Evolutionary conservation across 768 basidiomycete genomes (phyloP), one percentile per base, ranked within the genome.

Genomic region (Tremella yokohamensis): DNA sequence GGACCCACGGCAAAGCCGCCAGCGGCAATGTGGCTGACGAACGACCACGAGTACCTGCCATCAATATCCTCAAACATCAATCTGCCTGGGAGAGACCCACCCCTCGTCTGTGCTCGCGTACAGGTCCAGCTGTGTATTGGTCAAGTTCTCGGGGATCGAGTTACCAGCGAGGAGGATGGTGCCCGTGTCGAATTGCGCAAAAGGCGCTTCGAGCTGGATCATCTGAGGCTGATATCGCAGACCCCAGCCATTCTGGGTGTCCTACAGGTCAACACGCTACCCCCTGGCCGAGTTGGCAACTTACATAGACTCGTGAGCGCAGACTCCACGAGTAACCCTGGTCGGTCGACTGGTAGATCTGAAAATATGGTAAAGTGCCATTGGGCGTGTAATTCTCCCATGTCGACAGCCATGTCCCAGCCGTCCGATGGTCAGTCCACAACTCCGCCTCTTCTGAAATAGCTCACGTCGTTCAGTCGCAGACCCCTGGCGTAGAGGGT

Each of bases 311-410:
- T 22, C 47, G 13, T 13, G 60, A 58, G 40, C 52, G 38, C 19
- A 58, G 39, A 4, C 24, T 40, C 64, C 64, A 65, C 19, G 57
- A 59, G 15, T 40, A 16, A 8, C 64, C 64, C 20, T 57, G 40
- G 52, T 63, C 58, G 26, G 11, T 47, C 15, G 58, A 60, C 19
- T 50, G n/a, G 57, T 56, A 65, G 52, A 65, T 65, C 16, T 60
- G 64, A 45, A 65, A 65, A 45, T 62, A 62, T 2, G 54, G 53
- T 15, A 44, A 25, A 1, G 37, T 51, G n/a, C 38, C 44, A n/a
- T 42, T 49, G 1, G 52, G 38, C 1, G 54, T 48, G 39, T 65
- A 65, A 56, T 65, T 65, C 49, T 65, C 63, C 63, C 63, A 65
- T 2, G 63, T 65, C 3, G 60, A 25, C 15, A 65, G 52, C 29